Conservation (phyloP, 129 eudicot species). For the Helianthus tuberosus region DNA sequence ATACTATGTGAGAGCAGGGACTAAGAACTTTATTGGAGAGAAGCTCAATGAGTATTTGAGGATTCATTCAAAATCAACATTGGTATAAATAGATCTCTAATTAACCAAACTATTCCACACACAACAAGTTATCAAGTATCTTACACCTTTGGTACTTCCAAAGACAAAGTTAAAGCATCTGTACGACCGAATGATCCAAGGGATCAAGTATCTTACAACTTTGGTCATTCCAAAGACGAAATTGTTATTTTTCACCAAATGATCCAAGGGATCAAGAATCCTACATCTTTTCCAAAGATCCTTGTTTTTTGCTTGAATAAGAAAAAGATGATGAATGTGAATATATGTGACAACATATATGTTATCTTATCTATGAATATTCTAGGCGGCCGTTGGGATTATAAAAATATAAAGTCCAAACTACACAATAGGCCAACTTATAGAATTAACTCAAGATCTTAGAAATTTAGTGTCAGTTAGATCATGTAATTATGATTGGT, state of each 20-base stretch:
- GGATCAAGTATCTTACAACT: no score
- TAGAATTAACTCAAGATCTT: no score
- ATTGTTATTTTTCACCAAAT: not conserved
- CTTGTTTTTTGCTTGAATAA: no score
- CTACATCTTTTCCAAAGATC: not conserved
- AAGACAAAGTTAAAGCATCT: not conserved
- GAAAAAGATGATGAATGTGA: no score
- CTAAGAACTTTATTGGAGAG: not conserved
- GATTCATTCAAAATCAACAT: not conserved
- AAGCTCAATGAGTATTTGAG: slow-evolving; percentile 11
- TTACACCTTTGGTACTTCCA: not conserved
- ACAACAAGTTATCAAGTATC: not conserved
- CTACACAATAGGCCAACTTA: not conserved
- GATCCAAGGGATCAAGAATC: not conserved
- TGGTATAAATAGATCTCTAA: slow-evolving; percentile 21
- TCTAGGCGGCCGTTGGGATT: not conserved
- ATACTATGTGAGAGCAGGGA: not conserved
- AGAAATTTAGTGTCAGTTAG: no score
- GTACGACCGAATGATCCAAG: no score
- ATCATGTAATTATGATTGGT: no score
- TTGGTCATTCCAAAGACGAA: not conserved
- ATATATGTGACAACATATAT: not conserved
- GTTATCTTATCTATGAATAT: not conserved
- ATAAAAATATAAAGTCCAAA: not conserved
- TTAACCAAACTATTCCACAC: not conserved